phyloP scores from a whole-genome alignment of 768 basidiomycete genomes.

The Boletus sp. region DNA sequence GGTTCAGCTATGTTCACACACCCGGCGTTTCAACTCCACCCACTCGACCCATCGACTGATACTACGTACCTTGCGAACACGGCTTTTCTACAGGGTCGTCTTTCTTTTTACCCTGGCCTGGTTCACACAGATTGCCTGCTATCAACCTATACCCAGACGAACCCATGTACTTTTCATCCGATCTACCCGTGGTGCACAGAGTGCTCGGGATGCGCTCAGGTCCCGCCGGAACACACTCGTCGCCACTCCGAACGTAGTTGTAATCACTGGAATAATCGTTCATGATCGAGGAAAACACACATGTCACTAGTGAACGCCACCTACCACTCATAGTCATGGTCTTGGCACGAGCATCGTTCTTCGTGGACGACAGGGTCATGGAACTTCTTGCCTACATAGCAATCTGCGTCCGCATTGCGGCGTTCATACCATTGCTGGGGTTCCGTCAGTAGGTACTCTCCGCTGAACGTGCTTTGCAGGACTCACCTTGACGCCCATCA shows the following conservation, averaged over 20 bases:
- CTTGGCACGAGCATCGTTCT: constrained; percentile 77
- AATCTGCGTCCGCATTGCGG: constrained; percentile 77
- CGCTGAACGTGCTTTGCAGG: neutral
- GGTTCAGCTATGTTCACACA: constrained; percentile 59
- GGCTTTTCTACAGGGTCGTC: constrained; percentile 68
- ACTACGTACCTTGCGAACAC: constrained; percentile 65
- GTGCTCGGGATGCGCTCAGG: constrained; percentile 84
- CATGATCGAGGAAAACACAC: neutral
- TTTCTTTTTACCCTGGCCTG: constrained; percentile 54
- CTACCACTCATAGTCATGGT: constrained; percentile 93
- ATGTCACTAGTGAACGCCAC: constrained; percentile 23
- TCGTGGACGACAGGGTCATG: constrained; percentile 80
- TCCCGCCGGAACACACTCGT: constrained; percentile 78
- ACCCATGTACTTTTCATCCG: constrained; percentile 68
- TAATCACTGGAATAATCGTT: constrained; percentile 60
- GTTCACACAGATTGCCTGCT: constrained; percentile 85
- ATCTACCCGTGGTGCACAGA: constrained; percentile 50
- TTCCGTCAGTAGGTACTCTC: neutral
- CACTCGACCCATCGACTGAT: neutral
- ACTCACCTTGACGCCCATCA: constrained; percentile 91
- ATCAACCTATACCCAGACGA: constrained; percentile 92
- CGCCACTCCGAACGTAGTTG: constrained; percentile 75
- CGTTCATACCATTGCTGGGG: constrained; percentile 89
- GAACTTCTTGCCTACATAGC: constrained; percentile 90
- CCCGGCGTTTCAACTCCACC: neutral